Conservation (phyloP, 495 filamentous ascomycete species). For the Saxophila tyrrhenica region DNA sequence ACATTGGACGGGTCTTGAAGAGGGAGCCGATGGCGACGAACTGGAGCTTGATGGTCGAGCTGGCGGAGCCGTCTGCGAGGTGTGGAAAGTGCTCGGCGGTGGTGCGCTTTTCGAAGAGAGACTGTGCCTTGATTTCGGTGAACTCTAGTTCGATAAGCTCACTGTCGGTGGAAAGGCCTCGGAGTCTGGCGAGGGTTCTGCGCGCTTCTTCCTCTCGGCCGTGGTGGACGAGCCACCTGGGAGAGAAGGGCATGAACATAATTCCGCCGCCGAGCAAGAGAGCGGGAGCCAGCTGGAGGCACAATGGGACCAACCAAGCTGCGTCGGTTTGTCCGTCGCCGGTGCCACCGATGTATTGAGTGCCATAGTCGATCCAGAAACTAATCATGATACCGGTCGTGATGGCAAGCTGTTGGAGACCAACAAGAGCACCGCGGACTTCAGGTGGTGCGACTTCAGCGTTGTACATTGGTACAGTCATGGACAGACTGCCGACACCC, state of each 20-base stretch:
- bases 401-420: conserved; percentile 69
- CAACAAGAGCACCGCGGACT: conserved; percentile 60
- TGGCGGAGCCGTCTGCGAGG: conserved; percentile 45
- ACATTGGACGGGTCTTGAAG: conserved; percentile 63
- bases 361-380: conserved; percentile 68
- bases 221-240: conserved; percentile 68
- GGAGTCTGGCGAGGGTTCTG: conserved; percentile 54
- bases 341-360: conserved; percentile 69
- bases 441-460: conserved; percentile 54
- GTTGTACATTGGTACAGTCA: conserved; percentile 61
- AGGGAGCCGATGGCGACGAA: conserved; percentile 61
- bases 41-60: conserved; percentile 56
- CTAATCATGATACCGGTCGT: conserved; percentile 72
- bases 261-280: conserved; percentile 46
- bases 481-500: conserved; percentile 58
- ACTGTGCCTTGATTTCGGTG: conserved; percentile 71
- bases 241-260: conserved; percentile 69
- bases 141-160: conserved; percentile 64
- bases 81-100: conserved; percentile 60
- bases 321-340: conserved; percentile 49
- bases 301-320: conserved; percentile 30
- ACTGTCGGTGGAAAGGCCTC: conserved; percentile 46
- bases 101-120: conserved; percentile 66
- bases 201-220: conserved; percentile 60
- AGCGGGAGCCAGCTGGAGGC: conserved; percentile 30